phyloP scores from a whole-genome alignment of 169 alveolate species.

The Plasmodium relictum region DNA sequence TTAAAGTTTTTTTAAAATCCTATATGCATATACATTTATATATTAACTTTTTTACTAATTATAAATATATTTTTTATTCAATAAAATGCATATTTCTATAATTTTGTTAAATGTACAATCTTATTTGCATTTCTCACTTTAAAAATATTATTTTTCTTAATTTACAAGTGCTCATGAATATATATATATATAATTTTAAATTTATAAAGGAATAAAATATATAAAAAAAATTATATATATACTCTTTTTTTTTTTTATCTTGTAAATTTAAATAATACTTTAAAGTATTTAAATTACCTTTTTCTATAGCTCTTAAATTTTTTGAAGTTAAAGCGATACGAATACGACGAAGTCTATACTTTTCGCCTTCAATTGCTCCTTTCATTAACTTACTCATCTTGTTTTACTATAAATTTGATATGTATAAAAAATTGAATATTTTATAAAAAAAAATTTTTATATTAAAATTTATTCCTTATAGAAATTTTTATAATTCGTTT shows the following conservation, averaged over 20 bases:
- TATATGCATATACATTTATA: too few species aligned
- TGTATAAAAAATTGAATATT: not conserved
- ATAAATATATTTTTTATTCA: not conserved
- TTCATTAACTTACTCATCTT: slow-evolving; percentile 86
- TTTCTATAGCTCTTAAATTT: slow-evolving; percentile 92
- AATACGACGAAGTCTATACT: slow-evolving; percentile 92
- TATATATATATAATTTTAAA: too few species aligned
- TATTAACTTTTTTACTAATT: too few species aligned
- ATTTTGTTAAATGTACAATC: not conserved
- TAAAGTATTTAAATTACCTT: slow-evolving; percentile 79
- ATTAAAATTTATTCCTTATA: slow-evolving; percentile 25
- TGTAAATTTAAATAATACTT: too few species aligned
- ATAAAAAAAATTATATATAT: too few species aligned
- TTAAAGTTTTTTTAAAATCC: too few species aligned
- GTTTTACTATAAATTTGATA: slow-evolving; percentile 25
- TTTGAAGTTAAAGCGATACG: slow-evolving; percentile 94
- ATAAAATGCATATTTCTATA: not conserved
- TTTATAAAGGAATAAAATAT: too few species aligned
- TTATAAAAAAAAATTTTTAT: slow-evolving; percentile 16
- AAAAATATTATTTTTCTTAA: too few species aligned
- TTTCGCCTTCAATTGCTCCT: slow-evolving; percentile 91
- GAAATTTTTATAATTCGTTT: slow-evolving; percentile 22
- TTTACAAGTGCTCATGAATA: too few species aligned
- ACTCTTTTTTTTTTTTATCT: too few species aligned
- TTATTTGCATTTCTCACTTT: too few species aligned